Conservation (phyloP, 352 stramenopile species). For the Globisporangium heterothallicum region DNA sequence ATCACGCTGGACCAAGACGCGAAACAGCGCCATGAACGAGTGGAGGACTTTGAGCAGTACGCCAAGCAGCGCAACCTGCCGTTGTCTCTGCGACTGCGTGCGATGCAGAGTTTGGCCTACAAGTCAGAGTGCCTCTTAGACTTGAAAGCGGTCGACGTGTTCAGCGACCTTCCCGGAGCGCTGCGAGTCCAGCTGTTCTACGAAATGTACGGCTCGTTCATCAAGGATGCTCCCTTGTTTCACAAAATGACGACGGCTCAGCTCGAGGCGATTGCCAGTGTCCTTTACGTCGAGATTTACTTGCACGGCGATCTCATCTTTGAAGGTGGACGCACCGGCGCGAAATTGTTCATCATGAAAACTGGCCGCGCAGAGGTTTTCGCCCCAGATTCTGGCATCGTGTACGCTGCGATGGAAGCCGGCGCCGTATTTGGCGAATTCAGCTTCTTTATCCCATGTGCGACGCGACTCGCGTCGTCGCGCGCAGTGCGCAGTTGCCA, state of each 20-base stretch:
- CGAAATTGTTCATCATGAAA: conserved; percentile 48
- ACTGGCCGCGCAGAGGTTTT: conserved; percentile 41
- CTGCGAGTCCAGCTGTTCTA: conserved; percentile 35
- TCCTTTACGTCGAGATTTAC: conserved; percentile 57
- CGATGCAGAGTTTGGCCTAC: conserved; percentile 42
- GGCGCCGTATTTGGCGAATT: conserved; percentile 58
- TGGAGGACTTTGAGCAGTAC: conserved; percentile 70
- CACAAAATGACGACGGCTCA: conserved; percentile 28
- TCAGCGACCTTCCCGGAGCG: conserved; percentile 37
- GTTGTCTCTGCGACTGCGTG: conserved; percentile 29
- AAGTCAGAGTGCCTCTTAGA: conserved; percentile 51
- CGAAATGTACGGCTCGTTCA: conserved; percentile 44
- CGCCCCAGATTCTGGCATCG: conserved; percentile 25
- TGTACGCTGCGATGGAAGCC: conserved; percentile 24
- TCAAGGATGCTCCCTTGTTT: conserved; percentile 35
- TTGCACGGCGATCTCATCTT: conserved; percentile 56
- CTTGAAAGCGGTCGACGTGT: conserved; percentile 27
- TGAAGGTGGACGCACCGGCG: conserved; percentile 33
- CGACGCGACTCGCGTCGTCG: conserved; percentile 33
- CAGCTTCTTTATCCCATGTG: conserved; percentile 48
- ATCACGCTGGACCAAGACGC: conserved; percentile 53
- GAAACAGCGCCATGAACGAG: conserved; percentile 40
- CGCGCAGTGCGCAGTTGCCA: conserved; percentile 58
- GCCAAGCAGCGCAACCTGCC: conserved; percentile 50
- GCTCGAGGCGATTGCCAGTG: conserved; percentile 41